Evolutionary conservation across 108 stramenopile genomes (phyloP).

Genomic region (Fistulifera pelliculosa): DNA sequence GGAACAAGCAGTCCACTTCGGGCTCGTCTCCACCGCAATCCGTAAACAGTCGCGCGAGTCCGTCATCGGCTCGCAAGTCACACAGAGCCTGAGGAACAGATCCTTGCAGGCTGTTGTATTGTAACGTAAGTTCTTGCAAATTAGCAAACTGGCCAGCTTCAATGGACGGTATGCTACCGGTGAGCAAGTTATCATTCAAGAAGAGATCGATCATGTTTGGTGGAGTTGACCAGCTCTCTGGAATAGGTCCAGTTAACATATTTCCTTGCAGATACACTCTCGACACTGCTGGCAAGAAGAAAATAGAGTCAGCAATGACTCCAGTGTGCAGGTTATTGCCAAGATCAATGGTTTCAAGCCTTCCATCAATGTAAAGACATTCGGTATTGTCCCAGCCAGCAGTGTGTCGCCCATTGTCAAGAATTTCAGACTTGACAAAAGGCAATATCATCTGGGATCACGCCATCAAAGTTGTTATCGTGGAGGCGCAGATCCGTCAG

Average conservation of each 20-base stretch:
- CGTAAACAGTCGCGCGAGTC: constrained; percentile 31
- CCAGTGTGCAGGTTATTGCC: constrained; percentile 23
- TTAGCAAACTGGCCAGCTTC: constrained; percentile 11
- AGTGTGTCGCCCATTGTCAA: constrained; percentile 25
- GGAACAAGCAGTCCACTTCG: constrained; percentile 32
- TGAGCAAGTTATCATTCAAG: constrained; percentile 35
- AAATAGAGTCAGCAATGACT: constrained; percentile 28
- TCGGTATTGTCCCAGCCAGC: constrained; percentile 23
- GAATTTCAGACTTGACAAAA: constrained; percentile 13
- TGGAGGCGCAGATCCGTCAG: constrained; percentile 44
- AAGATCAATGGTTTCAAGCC: constrained; percentile 27
- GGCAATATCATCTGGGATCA: constrained; percentile 36
- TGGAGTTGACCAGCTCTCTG: constrained; percentile 23
- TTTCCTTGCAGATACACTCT: constrained; percentile 38
- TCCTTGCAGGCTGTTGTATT: constrained; percentile 22
- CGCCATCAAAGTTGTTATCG: constrained; percentile 55
- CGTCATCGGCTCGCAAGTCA: constrained; percentile 17
- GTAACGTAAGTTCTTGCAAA: constrained; percentile 33
- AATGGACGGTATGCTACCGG: constrained; percentile 43
- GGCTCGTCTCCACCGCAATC: constrained; percentile 37
- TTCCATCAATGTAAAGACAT: constrained; percentile 16
- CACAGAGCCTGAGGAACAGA: constrained; percentile 36
- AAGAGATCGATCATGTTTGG: constrained; percentile 39
- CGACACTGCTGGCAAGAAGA: constrained; percentile 25
- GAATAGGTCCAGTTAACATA: constrained; percentile 36